Evolutionary conservation across 805 yeast genomes (phyloP), one percentile per base, ranked within the genome.

Genomic region (Saccharomycopsis capsularis): DNA sequence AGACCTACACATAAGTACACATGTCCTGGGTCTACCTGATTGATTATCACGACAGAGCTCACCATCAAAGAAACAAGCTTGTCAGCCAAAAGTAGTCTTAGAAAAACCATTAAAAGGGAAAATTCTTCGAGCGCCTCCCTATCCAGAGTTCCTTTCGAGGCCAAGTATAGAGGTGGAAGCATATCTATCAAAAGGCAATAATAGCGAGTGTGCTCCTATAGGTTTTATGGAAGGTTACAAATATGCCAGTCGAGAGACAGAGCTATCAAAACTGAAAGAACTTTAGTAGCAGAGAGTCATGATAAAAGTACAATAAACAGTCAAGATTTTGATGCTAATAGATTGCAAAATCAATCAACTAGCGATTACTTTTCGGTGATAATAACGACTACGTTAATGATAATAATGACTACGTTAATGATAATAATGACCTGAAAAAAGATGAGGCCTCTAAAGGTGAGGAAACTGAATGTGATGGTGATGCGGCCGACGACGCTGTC

Each of bases 401-500:
- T n/a, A n/a, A 13, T 29, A 9, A 29, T 13, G 32, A 29, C 13
- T 29, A 29, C 7, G 32, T 9, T 29, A 13, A 29, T 9, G 13
- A 29, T 13, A 29, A 7, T 29, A 29, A 13, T 29, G 13, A 13
- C 7, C 7, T 7, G 32, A 9, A 9, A 13, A 13, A 29, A 29
- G 32, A 29, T 9, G 11, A 7, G 32, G 32, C 7, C 7, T 29
- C 32, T 29, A 13, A 29, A 29, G 32, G 32, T 35, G n/a, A 9
- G 7, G 39, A 35, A 9, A 35, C 7, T 35, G 39, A 35, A 9
- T 9, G n/a, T 35, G 39, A 35, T 35, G 21, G n/a, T 35, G 39
- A 35, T 9, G 21, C 7, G 7, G 39, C 7, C n/a, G 21, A 35
- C 6, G 39, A 35, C n/a, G n/a, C n/a, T n/a, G n/a, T n/a, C 66